Evolutionary conservation across 1,284 basidiomycete species (phyloP).

Genomic region (Stereum hirsutum): DNA sequence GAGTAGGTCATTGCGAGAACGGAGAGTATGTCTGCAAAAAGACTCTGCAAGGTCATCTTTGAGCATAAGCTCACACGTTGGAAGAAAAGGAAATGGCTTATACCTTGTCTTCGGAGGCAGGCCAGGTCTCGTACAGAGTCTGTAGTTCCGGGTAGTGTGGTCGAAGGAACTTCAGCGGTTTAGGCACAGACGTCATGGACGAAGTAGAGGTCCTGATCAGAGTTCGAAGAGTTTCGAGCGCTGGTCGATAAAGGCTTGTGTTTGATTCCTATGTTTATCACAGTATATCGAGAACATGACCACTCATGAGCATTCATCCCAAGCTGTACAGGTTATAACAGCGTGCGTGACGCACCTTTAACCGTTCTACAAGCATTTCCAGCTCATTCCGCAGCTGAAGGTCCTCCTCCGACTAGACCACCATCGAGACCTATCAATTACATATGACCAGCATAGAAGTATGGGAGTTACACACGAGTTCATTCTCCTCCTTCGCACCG

Average conservation of each 20-base stretch:
- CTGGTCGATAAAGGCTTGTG: slow-evolving; percentile 78
- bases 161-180: slow-evolving; percentile 97
- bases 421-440: slow-evolving; percentile 1
- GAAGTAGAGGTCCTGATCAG: slow-evolving; percentile 96
- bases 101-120: slow-evolving; percentile 73
- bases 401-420: slow-evolving; percentile 85
- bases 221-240: slow-evolving; percentile 89
- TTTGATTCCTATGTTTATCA: slow-evolving; percentile 88
- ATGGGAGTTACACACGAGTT: slow-evolving; percentile 63
- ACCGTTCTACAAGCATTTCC: slow-evolving; percentile 94
- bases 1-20: slow-evolving; percentile 99
- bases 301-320: too few relatives aligned
- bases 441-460: neutral
- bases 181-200: slow-evolving; percentile 99
- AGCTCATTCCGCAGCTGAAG: slow-evolving; percentile 90
- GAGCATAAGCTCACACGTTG: slow-evolving; percentile 7
- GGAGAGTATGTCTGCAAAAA: slow-evolving; percentile 97
- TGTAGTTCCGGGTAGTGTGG: slow-evolving; percentile 92
- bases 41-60: slow-evolving; percentile 43
- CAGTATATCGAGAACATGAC: neutral
- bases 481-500: slow-evolving; percentile 64
- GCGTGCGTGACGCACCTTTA: slow-evolving; percentile 54
- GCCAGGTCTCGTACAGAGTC: slow-evolving; percentile 74
- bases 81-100: slow-evolving; percentile 1
- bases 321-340: slow-evolving; percentile 4